Percentiles rank a stretch among this genome's conserved stretches.
Conservation (phyloP, 305 asterid genomes). For the Solanum hybrid region DNA sequence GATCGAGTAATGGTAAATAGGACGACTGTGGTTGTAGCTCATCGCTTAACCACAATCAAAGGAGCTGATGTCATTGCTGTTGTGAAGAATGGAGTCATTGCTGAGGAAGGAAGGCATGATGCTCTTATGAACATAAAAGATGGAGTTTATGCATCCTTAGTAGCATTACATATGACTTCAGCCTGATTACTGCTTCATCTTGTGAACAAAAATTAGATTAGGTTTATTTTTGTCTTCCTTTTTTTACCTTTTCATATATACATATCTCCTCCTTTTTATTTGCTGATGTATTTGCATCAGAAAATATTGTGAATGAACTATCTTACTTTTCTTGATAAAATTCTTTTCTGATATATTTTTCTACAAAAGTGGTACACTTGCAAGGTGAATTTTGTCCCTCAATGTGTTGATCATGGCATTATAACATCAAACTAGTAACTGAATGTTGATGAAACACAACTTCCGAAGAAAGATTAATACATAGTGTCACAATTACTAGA, state of each 20-base stretch:
- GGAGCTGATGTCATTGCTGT: slow-evolving; percentile 8
- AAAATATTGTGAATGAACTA: neutral
- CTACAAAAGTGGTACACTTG: neutral
- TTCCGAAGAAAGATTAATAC: neutral
- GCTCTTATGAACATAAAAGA: neutral
- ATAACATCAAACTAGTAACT: neutral
- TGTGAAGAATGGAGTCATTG: slow-evolving; percentile 8
- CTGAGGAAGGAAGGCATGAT: slow-evolving; percentile 5
- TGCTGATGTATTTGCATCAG: neutral
- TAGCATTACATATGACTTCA: slow-evolving; percentile 10
- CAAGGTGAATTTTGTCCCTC: neutral
- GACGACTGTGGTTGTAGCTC: slow-evolving; percentile 10
- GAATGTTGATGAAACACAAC: neutral
- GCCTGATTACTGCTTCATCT: neutral
- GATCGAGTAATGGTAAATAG: slow-evolving; percentile 10
- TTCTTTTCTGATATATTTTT: neutral
- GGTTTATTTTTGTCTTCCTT: neutral
- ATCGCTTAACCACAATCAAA: slow-evolving; percentile 6
- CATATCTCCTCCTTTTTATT: neutral
- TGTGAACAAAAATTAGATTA: neutral
- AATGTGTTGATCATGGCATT: neutral
- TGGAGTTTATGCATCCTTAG: slow-evolving; percentile 12
- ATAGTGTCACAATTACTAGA: neutral
- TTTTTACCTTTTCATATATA: neutral
- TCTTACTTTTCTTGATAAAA: neutral